phyloP scores from a whole-genome alignment of 1,284 basidiomycete species.

The Leccinum variabile region DNA sequence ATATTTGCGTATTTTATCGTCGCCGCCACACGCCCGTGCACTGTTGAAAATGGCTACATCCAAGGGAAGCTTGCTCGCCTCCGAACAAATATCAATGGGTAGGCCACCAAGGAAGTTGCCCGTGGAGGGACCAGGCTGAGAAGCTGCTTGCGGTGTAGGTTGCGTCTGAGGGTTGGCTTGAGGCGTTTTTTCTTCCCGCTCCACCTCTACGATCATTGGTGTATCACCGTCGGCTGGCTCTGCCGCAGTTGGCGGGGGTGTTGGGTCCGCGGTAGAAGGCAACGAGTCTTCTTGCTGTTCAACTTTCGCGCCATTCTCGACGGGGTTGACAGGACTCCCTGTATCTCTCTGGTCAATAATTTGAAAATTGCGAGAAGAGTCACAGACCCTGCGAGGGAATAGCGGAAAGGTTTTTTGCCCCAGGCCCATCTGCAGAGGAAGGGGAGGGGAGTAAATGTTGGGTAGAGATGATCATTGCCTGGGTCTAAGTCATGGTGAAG shows the following conservation, averaged over 20 bases:
- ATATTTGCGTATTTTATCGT: slow-evolving; percentile 90
- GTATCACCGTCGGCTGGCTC: slow-evolving; percentile 36
- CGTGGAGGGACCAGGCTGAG: slow-evolving; percentile 26
- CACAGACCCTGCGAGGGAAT: slow-evolving; percentile 30
- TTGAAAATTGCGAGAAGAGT: neutral
- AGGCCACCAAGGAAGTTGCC: slow-evolving; percentile 32
- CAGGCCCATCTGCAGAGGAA: slow-evolving; percentile 25
- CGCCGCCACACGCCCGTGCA: slow-evolving; percentile 79
- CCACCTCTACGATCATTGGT: slow-evolving; percentile 50
- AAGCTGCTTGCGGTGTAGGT: slow-evolving; percentile 15
- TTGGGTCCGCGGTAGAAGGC: slow-evolving; percentile 36
- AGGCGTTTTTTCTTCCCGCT: slow-evolving; percentile 46
- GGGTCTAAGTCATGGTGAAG: slow-evolving; percentile 50
- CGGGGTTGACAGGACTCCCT: slow-evolving; percentile 29
- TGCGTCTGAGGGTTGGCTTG: slow-evolving; percentile 24
- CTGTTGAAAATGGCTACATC: slow-evolving; percentile 95
- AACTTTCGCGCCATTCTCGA: slow-evolving; percentile 32
- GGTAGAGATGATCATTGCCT: slow-evolving; percentile 84
- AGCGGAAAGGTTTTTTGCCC: slow-evolving; percentile 20
- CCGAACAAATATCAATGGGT: slow-evolving; percentile 75
- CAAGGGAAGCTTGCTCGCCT: slow-evolving; percentile 88
- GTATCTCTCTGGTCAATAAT: neutral
- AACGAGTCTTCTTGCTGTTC: slow-evolving; percentile 38
- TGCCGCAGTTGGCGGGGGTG: slow-evolving; percentile 29
- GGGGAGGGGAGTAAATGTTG: slow-evolving; percentile 64